Conservation (phyloP, 371 early-diverging fungal species). For the Saksenaea oblongispora region DNA sequence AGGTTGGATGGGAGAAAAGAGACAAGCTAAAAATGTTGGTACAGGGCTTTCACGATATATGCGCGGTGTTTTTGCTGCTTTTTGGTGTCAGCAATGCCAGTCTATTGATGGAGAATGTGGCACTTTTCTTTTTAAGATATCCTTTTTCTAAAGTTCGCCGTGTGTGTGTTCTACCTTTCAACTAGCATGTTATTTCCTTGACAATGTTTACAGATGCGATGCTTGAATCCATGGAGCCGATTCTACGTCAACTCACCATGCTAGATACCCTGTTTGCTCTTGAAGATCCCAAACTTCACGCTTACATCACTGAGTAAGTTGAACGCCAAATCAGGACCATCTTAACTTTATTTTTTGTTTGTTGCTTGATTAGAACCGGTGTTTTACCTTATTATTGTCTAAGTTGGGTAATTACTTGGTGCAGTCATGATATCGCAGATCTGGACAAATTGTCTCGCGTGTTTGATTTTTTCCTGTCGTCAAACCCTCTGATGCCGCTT, state of each 20-base stretch:
- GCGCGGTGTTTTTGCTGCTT: constrained; percentile 57
- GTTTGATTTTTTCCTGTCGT: constrained; percentile 75
- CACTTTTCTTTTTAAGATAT: constrained; percentile 65
- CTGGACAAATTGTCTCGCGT: constrained; percentile 61
- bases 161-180: neutral
- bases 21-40: neutral
- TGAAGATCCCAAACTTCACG: constrained; percentile 52
- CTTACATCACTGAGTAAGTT: constrained; percentile 52
- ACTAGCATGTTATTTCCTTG: constrained; percentile 3
- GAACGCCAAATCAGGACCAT: neutral
- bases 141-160: constrained; percentile 28
- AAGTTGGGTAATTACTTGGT: constrained; percentile 90
- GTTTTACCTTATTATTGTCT: constrained; percentile 80
- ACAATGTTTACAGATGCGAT: constrained; percentile 59
- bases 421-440: constrained; percentile 72
- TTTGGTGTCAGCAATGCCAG: constrained; percentile 57
- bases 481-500: constrained; percentile 73
- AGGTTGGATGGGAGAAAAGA: neutral
- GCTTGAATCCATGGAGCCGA: constrained; percentile 57
- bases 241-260: constrained; percentile 57
- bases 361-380: constrained; percentile 38
- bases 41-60: constrained; percentile 78
- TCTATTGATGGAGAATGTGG: constrained; percentile 50
- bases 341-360: neutral
- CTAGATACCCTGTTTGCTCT: constrained; percentile 52